Conservation (phyloP, 2,329 filamentous ascomycete species). For the Neopestalotiopsis sp. region DNA sequence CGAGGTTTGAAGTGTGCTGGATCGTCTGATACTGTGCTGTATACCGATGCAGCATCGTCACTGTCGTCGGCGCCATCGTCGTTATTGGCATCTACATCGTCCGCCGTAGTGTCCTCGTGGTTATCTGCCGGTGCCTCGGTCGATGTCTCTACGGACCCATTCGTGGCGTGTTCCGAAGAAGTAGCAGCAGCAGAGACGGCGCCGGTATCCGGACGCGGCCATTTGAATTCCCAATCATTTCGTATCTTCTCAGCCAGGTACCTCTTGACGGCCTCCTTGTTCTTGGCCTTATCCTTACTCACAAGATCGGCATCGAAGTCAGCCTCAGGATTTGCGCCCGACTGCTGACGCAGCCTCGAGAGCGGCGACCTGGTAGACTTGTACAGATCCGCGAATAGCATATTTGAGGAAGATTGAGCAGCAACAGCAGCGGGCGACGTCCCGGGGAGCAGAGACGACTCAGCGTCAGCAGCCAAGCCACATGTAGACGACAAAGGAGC, state of each 20-base stretch:
- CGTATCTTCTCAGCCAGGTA: conserved; percentile 59
- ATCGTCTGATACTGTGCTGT: conserved; percentile 56
- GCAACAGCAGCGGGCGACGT: conserved; percentile 25
- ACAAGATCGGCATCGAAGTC: conserved; percentile 66
- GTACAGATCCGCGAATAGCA: conserved; percentile 66
- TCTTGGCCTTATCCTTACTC: conserved; percentile 65
- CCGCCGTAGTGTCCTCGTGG: conserved; percentile 4
- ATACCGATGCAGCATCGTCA: conserved; percentile 46
- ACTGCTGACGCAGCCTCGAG: conserved; percentile 52
- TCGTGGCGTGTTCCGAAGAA: not conserved
- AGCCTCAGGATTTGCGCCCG: conserved; percentile 32
- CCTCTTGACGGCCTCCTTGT: conserved; percentile 66
- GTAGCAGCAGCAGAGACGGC: not conserved
- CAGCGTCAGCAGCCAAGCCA: conserved; percentile 17
- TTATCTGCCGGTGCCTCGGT: conserved; percentile 1
- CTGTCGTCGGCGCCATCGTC: conserved; percentile 45
- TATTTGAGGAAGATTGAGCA: conserved; percentile 38
- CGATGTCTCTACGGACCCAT: not conserved
- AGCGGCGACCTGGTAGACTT: conserved; percentile 60
- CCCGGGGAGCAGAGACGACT: conserved; percentile 9
- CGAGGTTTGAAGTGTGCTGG: conserved; percentile 53
- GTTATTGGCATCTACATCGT: conserved; percentile 38
- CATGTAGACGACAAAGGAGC: conserved; percentile 3
- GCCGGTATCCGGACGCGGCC: conserved; percentile 46
- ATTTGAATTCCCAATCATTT: conserved; percentile 65